Evolutionary conservation across 495 filamentous ascomycete species (phyloP).

Genomic region (Aspergillus egyptiacus): DNA sequence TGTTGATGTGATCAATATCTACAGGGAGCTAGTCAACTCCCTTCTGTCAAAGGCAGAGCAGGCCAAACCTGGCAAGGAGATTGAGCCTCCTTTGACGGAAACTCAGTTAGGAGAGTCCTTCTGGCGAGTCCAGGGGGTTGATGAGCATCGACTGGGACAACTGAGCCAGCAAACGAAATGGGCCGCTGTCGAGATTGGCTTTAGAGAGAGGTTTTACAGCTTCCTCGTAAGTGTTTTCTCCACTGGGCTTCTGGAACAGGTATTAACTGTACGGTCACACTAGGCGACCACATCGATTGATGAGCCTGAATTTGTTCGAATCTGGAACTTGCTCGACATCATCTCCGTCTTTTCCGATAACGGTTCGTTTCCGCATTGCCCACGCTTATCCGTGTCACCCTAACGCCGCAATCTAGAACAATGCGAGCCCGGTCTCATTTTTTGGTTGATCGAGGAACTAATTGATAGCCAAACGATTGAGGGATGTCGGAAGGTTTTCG

Average conservation of each 20-base stretch:
- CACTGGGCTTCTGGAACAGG: background rate
- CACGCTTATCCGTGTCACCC: conserved; percentile 1
- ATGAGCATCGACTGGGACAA: conserved; percentile 21
- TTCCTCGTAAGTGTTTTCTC: conserved; percentile 51
- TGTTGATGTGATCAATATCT: conserved; percentile 50
- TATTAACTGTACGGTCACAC: conserved; percentile 14
- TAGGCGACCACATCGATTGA: conserved; percentile 67
- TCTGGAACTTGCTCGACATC: conserved; percentile 93
- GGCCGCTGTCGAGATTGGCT: conserved; percentile 71
- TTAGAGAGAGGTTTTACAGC: conserved; percentile 68
- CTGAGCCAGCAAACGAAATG: conserved; percentile 44
- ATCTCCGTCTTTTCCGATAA: conserved; percentile 78
- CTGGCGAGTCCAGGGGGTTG: conserved; percentile 29
- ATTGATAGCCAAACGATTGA: conserved; percentile 92
- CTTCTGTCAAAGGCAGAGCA: conserved; percentile 59
- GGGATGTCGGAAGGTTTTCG: conserved; percentile 83
- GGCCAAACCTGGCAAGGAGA: conserved; percentile 57
- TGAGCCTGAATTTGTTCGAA: conserved; percentile 64
- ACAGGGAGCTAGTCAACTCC: conserved; percentile 49
- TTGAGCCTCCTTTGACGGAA: conserved; percentile 74
- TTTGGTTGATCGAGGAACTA: conserved; percentile 89
- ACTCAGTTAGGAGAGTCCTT: conserved; percentile 36
- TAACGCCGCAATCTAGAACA: conserved; percentile 53
- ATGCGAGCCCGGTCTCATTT: conserved; percentile 77
- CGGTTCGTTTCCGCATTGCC: conserved; percentile 37